Evolutionary conservation across 139 green algal genomes (phyloP).

Genomic region (Ettlia oleoabundans): DNA sequence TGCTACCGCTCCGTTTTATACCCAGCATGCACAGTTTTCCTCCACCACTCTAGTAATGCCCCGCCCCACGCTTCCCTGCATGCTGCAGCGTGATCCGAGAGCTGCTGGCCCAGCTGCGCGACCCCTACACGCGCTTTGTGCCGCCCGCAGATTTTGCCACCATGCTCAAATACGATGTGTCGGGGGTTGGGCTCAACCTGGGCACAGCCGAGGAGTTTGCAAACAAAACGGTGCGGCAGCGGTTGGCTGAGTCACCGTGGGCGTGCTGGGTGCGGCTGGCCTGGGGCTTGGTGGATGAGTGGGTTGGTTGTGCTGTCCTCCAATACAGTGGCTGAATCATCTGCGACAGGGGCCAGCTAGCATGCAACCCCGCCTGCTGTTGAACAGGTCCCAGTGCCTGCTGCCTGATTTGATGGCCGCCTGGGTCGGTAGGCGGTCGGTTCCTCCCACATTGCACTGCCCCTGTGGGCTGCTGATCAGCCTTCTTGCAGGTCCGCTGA

Average conservation of each 20-base stretch:
- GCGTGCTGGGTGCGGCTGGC: neutral
- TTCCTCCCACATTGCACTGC: no score
- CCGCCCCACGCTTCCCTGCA: neutral
- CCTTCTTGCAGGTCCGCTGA: no score
- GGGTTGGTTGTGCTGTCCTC: no score
- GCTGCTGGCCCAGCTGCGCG: conserved; percentile 62
- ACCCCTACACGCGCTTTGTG: conserved; percentile 95
- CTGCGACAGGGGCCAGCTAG: no score
- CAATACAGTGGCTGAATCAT: no score
- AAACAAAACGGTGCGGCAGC: conserved; percentile 67
- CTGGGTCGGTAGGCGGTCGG: no score
- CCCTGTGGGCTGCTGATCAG: no score
- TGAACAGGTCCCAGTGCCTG: no score
- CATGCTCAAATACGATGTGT: conserved; percentile 97
- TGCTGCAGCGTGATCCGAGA: conserved; percentile 24
- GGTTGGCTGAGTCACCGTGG: neutral
- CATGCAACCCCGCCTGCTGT: no score
- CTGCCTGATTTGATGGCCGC: no score
- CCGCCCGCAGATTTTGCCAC: conserved; percentile 76
- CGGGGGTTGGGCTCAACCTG: conserved; percentile 94
- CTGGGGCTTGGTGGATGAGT: neutral
- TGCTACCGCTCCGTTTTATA: no score
- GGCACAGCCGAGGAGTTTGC: conserved; percentile 79
- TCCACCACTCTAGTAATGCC: neutral
- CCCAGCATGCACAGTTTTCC: neutral